Evolutionary conservation across 106 monocot species (phyloP).

Genomic region (Phalaenopsis equestris): DNA sequence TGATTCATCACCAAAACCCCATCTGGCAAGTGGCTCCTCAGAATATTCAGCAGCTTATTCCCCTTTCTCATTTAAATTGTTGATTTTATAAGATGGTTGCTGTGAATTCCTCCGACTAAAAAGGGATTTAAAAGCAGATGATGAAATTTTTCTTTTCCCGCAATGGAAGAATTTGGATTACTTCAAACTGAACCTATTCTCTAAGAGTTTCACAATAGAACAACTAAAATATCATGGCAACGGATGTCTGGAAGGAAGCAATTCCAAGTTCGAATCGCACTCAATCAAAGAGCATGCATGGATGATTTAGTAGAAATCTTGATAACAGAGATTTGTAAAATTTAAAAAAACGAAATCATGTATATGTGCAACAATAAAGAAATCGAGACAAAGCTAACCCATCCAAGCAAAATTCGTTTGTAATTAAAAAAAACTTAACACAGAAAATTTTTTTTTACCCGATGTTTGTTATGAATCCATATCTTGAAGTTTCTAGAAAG

Average conservation of each 20-base stretch:
- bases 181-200: conserved; percentile 11
- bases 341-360: too few species aligned
- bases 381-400: too few species aligned
- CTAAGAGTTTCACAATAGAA: conserved; percentile 13
- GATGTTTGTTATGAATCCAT: too few species aligned
- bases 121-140: conserved; percentile 7
- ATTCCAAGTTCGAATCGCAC: conserved; percentile 28
- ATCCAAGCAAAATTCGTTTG: too few species aligned
- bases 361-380: too few species aligned
- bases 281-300: too few species aligned
- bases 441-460: too few species aligned
- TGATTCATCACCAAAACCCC: conserved; percentile 86
- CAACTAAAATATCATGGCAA: conserved; percentile 15
- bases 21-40: conserved; percentile 13
- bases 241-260: conserved; percentile 26
- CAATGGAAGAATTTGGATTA: conserved; percentile 3
- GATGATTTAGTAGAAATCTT: too few species aligned
- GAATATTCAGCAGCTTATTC: conserved; percentile 14
- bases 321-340: too few species aligned
- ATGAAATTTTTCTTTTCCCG: conserved; percentile 13
- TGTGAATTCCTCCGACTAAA: not conserved
- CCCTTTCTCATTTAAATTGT: conserved; percentile 20
- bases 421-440: too few species aligned
- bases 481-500: too few species aligned
- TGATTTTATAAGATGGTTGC: conserved; percentile 1